Conservation (phyloP, 1,139 yeast genomes). For the Hemisphaericaspora subhashii region DNA sequence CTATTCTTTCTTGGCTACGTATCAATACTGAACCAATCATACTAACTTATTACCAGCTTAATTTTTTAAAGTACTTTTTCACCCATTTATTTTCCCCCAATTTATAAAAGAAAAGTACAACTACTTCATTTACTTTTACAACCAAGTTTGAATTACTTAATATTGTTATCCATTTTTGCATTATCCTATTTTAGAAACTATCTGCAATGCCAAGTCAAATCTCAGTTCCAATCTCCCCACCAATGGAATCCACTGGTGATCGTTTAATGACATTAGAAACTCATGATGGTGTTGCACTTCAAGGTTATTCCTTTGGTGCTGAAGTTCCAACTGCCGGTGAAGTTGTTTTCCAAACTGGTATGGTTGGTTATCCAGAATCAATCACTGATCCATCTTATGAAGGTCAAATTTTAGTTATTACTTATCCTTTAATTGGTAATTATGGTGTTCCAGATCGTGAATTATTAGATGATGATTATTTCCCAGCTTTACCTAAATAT, state of each 20-base stretch:
- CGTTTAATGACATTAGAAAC: slow-evolving; percentile 87
- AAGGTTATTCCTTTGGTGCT: slow-evolving; percentile 99
- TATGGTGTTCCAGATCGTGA: slow-evolving; percentile 97
- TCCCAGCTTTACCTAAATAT: slow-evolving; percentile 80
- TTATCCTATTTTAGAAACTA: no score
- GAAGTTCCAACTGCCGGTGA: slow-evolving; percentile 90
- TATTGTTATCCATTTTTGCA: not conserved
- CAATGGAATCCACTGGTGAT: slow-evolving; percentile 79
- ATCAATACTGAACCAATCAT: no score
- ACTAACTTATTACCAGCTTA: slow-evolving; percentile 1
- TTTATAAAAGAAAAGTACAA: not conserved
- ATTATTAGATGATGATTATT: slow-evolving; percentile 66
- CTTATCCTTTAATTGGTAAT: slow-evolving; percentile 96
- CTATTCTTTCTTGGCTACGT: no score
- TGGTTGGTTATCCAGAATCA: slow-evolving; percentile 99
- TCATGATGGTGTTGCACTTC: slow-evolving; percentile 83
- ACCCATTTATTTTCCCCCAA: slow-evolving; percentile 3
- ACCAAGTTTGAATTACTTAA: no score
- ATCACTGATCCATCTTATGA: slow-evolving; percentile 98
- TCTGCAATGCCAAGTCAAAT: slow-evolving; percentile 16
- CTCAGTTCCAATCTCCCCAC: slow-evolving; percentile 83
- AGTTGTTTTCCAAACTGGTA: slow-evolving; percentile 98
- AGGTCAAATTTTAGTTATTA: slow-evolving; percentile 95
- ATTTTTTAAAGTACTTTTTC: not conserved
- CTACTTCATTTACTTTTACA: not conserved